Evolutionary conservation across 2,329 filamentous ascomycete genomes (phyloP).

Genomic region (Penicillium aurantiogriseum): DNA sequence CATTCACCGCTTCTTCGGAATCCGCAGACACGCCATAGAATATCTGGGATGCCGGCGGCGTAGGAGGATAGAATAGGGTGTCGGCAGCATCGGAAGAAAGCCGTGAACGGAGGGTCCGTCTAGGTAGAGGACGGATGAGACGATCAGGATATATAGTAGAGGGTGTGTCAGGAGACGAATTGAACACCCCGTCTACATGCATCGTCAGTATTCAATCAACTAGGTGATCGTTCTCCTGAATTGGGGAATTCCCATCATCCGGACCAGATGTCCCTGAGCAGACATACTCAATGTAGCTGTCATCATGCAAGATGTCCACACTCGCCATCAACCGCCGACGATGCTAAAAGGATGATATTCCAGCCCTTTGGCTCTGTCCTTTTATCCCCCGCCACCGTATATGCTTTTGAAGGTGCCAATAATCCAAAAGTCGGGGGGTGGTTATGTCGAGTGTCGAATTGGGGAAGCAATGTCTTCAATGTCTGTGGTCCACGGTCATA

Average conservation of each 20-base stretch:
- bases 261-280: constrained; percentile 15
- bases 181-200: constrained; percentile 49
- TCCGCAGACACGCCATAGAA: constrained; percentile 71
- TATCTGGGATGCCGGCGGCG: constrained; percentile 67
- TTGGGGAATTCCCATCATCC: constrained; percentile 9
- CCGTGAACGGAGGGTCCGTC: constrained; percentile 80
- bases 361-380: constrained; percentile 19
- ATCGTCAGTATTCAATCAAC: constrained; percentile 38
- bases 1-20: constrained; percentile 52
- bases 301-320: constrained; percentile 37
- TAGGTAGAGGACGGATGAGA: constrained; percentile 88
- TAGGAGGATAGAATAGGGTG: constrained; percentile 76
- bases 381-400: constrained; percentile 18
- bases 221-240: constrained; percentile 21
- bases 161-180: constrained; percentile 63
- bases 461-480: constrained; percentile 2
- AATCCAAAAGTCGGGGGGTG: background rate
- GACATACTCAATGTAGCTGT: constrained; percentile 47
- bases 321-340: constrained; percentile 32
- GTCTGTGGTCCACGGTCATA: background rate
- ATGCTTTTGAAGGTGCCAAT: constrained; percentile 12
- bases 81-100: constrained; percentile 81
- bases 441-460: constrained; percentile 5
- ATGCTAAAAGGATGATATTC: constrained; percentile 16
- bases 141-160: constrained; percentile 83